Evolutionary conservation across 768 basidiomycete genomes (phyloP).

Genomic region (Calocybe cyanea): DNA sequence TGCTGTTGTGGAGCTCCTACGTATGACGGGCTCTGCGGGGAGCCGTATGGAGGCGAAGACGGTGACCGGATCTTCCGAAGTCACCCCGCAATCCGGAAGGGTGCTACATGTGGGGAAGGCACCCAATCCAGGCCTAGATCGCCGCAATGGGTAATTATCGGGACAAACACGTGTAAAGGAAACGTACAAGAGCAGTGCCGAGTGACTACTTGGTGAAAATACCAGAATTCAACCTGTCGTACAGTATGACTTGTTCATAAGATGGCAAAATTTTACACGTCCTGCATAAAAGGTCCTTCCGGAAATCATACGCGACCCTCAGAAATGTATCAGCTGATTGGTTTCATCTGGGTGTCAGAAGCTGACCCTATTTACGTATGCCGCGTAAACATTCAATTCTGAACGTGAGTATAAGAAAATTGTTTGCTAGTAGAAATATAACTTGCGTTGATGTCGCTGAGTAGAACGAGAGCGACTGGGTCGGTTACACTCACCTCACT

Average conservation of each 20-base stretch:
- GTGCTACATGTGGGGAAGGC: background rate
- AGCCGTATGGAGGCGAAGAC: constrained; percentile 10
- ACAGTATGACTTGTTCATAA: no score
- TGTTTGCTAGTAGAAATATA: no score
- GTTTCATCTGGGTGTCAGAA: background rate
- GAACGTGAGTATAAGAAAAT: no score
- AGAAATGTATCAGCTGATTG: background rate
- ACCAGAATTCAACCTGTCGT: no score
- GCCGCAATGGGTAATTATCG: background rate
- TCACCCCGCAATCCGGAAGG: constrained; percentile 10
- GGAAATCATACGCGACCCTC: no score
- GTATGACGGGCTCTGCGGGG: constrained; percentile 14
- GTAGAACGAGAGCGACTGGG: no score
- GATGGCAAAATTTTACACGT: no score
- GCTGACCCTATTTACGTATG: background rate
- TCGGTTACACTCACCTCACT: no score
- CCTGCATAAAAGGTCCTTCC: no score
- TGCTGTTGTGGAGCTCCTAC: constrained; percentile 26
- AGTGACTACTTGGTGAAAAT: no score
- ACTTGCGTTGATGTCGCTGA: no score
- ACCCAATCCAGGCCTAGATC: constrained; percentile 2
- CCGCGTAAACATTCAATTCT: background rate
- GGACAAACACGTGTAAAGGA: background rate
- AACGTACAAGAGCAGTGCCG: background rate
- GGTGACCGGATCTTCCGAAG: constrained; percentile 15